Evolutionary conservation across 2,329 filamentous ascomycete genomes (phyloP).

Genomic region (Sclerotinia nivalis): DNA sequence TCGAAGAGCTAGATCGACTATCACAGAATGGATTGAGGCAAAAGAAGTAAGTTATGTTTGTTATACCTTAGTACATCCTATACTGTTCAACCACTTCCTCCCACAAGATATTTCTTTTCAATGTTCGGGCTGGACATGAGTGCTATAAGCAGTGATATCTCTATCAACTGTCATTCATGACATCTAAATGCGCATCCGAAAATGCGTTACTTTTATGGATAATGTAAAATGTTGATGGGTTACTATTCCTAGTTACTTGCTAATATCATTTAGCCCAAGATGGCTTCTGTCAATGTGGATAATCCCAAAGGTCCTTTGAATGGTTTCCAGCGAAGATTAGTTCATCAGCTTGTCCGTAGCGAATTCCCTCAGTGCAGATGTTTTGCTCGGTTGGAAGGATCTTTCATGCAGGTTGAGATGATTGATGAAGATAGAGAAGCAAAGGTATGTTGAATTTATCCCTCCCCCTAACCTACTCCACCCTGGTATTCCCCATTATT

Average conservation of each 20-base stretch:
- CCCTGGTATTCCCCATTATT: neutral
- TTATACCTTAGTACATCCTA: neutral
- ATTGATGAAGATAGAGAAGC: slow-evolving; percentile 34
- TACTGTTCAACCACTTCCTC: neutral
- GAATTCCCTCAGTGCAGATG: slow-evolving; percentile 51
- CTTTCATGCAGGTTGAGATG: slow-evolving; percentile 40
- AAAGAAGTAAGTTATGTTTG: slow-evolving; percentile 28
- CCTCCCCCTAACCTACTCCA: neutral
- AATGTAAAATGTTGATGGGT: neutral
- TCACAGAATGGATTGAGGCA: slow-evolving; percentile 35
- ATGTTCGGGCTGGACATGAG: neutral
- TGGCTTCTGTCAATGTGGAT: slow-evolving; percentile 49
- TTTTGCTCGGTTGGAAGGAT: slow-evolving; percentile 33
- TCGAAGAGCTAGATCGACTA: slow-evolving; percentile 32
- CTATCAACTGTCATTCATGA: neutral
- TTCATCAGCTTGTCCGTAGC: slow-evolving; percentile 65
- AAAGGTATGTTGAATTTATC: slow-evolving; percentile 28
- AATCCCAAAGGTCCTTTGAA: slow-evolving; percentile 47
- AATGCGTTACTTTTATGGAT: neutral
- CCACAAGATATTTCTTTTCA: neutral
- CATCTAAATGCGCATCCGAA: neutral
- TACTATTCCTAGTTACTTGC: neutral
- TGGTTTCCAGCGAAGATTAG: slow-evolving; percentile 62
- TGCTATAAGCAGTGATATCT: neutral
- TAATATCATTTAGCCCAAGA: slow-evolving; percentile 28